These are phyloP conservation scores for Ettlia oleoabundans DNA, from an alignment of 139 green algal genomes.

Conservation along the genomic window DNA sequence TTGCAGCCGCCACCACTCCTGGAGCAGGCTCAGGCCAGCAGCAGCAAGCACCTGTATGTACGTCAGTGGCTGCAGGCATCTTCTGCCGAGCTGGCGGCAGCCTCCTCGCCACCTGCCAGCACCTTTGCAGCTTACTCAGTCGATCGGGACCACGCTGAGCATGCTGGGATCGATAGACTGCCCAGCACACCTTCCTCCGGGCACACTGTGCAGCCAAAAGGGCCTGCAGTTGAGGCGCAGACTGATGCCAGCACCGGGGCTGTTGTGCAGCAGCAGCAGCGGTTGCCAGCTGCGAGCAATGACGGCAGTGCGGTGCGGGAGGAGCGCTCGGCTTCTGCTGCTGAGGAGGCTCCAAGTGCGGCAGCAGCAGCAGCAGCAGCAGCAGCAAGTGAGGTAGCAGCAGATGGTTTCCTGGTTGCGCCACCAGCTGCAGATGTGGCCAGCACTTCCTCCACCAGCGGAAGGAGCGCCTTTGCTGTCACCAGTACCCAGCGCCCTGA, in stretches of 20 bases:
- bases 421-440: no score
- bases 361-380: neutral
- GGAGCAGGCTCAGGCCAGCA: neutral
- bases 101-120: neutral
- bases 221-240: no score
- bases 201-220: no score
- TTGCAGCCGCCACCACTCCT: neutral
- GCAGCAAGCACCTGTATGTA: conserved; percentile 36
- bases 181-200: no score
- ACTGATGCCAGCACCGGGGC: no score
- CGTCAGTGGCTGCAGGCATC: conserved; percentile 31
- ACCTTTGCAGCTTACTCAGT: neutral
- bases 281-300: no score
- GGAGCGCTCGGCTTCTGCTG: neutral
- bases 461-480: neutral
- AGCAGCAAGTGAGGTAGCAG: neutral
- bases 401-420: no score
- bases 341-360: neutral
- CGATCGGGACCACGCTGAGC: neutral
- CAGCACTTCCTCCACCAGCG: no score
- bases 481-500: neutral
- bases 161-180: neutral
- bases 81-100: neutral
- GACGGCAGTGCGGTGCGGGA: neutral
- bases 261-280: no score